Conservation (phyloP, 768 basidiomycete species). For the Rhodotorula kratochvilovae region DNA sequence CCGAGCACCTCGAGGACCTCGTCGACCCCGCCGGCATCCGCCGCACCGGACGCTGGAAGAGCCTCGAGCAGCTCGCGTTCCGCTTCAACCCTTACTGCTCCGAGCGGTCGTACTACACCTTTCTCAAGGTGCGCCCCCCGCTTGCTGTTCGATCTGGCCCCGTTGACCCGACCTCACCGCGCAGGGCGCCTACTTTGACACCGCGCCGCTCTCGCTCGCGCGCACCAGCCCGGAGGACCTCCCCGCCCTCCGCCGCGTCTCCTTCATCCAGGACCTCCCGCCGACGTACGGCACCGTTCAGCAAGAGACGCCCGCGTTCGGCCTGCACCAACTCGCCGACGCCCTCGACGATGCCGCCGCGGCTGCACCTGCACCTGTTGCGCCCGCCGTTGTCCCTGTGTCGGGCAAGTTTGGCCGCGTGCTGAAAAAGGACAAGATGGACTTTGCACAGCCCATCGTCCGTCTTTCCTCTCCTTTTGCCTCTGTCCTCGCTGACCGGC, state of each 20-base stretch:
- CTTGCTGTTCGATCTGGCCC: too few relatives aligned
- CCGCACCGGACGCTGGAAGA: background rate
- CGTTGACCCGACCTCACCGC: too few relatives aligned
- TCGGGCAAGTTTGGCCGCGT: conserved; percentile 2
- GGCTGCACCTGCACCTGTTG: background rate
- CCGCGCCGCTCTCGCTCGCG: conserved; percentile 60
- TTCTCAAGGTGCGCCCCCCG: conserved; percentile 58
- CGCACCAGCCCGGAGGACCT: conserved; percentile 56
- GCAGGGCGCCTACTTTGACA: conserved; percentile 78
- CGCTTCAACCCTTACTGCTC: conserved; percentile 75
- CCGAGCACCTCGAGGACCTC: conserved; percentile 74
- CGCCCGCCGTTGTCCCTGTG: background rate
- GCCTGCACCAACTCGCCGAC: conserved; percentile 34
- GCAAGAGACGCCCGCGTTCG: conserved; percentile 41
- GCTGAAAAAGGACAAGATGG: conserved; percentile 48
- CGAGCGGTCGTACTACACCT: conserved; percentile 72
- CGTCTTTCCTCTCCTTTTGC: conserved; percentile 43
- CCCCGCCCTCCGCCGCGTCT: conserved; percentile 46
- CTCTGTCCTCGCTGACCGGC: background rate
- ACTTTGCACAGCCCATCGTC: conserved; percentile 72
- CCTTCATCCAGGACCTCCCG: conserved; percentile 50
- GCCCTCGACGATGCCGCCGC: conserved; percentile 21
- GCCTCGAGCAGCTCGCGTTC: conserved; percentile 58
- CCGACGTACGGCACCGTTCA: conserved; percentile 38
- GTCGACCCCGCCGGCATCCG: conserved; percentile 47